A percentile compares a stretch with the other conserved stretches of the same genome.
These are phyloP conservation scores for Boletellus emodensis DNA, from an alignment of 768 basidiomycete genomes.

Conservation along the genomic window DNA sequence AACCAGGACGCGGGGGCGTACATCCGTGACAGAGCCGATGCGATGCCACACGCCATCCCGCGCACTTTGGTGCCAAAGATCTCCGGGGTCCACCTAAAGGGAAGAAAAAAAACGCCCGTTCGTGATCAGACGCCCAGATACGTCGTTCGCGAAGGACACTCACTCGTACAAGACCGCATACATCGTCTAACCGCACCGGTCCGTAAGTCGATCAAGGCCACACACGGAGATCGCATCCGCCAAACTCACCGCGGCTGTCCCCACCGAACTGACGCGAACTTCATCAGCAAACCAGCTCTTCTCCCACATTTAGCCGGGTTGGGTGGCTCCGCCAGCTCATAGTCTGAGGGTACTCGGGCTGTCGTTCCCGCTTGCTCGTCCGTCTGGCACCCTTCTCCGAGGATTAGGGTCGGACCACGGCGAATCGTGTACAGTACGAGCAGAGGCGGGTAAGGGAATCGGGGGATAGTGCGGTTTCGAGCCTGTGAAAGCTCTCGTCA, in stretches of 20 bases:
- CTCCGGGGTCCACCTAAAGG: conserved; percentile 70
- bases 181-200: conserved; percentile 51
- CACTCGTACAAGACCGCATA: conserved; percentile 81
- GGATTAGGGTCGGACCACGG: too few relatives aligned
- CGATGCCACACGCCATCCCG: conserved; percentile 85
- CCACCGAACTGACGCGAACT: conserved; percentile 68
- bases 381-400: too few relatives aligned
- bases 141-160: neutral
- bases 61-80: conserved; percentile 83
- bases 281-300: too few relatives aligned
- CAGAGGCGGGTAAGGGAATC: too few relatives aligned
- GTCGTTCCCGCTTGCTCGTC: too few relatives aligned
- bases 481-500: too few relatives aligned
- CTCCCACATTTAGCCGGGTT: too few relatives aligned
- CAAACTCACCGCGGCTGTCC: conserved; percentile 53
- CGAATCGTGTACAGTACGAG: too few relatives aligned
- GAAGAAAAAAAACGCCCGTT: neutral
- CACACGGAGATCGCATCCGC: neutral
- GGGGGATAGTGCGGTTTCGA: too few relatives aligned
- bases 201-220: neutral
- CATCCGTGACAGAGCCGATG: conserved; percentile 83
- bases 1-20: conserved; percentile 32
- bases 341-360: too few relatives aligned
- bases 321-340: too few relatives aligned
- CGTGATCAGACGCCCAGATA: neutral